Conservation (phyloP, 1,284 basidiomycete genomes). For the Rhodotorula sp. region DNA sequence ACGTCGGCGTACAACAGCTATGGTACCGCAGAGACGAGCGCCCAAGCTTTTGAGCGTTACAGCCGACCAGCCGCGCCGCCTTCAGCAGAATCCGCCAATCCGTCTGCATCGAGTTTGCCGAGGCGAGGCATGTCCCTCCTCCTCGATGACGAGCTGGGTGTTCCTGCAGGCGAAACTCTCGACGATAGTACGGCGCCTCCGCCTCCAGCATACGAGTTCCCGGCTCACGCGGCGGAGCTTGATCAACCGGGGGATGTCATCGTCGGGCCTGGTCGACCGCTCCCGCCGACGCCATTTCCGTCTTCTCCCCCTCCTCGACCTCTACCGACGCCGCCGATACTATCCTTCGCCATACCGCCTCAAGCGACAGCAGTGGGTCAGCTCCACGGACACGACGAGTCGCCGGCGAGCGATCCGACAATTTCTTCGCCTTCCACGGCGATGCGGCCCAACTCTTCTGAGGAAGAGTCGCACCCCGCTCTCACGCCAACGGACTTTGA, state of each 20-base stretch:
- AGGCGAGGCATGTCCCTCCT: not conserved
- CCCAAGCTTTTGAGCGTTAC: conserved; percentile 1
- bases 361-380: too few relatives aligned
- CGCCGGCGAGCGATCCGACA: not conserved
- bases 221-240: conserved; percentile 8
- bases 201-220: conserved; percentile 26
- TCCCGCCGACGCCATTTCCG: not conserved
- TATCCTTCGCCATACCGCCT: too few relatives aligned
- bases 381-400: too few relatives aligned
- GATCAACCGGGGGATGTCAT: conserved; percentile 17
- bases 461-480: not conserved
- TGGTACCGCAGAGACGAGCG: not conserved
- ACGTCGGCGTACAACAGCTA: too few relatives aligned
- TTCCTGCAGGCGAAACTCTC: not conserved
- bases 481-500: not conserved
- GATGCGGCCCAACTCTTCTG: not conserved
- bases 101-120: not conserved
- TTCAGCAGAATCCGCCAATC: not conserved
- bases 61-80: not conserved
- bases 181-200: conserved; percentile 9
- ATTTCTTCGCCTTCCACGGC: not conserved
- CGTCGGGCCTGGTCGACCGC: conserved; percentile 20
- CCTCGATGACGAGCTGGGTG: not conserved
- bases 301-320: not conserved
- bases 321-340: not conserved